phyloP scores from a whole-genome alignment of 768 basidiomycete genomes.

The Candolleomyces eurysporus region DNA sequence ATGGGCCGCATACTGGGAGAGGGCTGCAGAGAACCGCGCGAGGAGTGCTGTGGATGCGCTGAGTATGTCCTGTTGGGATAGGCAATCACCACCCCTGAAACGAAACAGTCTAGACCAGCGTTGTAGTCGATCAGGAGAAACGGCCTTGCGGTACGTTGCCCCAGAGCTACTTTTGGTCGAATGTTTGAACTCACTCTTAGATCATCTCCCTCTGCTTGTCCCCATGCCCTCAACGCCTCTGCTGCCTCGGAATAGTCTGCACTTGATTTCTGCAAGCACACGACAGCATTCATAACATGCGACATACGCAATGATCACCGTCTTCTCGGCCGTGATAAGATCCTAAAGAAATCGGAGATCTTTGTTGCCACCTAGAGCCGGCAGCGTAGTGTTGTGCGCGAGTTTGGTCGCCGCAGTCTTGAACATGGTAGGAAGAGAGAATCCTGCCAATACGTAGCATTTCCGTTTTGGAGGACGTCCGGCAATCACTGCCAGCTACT shows the following conservation, averaged over 20 bases:
- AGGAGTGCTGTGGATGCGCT: slow-evolving; percentile 69
- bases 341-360: slow-evolving; percentile 84
- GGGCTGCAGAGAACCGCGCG: slow-evolving; percentile 61
- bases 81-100: background rate
- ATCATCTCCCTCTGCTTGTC: slow-evolving; percentile 79
- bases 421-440: slow-evolving; percentile 53
- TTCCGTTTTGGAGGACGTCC: background rate
- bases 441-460: background rate
- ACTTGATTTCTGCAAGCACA: slow-evolving; percentile 56
- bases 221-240: slow-evolving; percentile 73
- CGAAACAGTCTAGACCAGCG: no score
- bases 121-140: no score
- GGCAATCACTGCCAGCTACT: background rate
- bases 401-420: slow-evolving; percentile 75
- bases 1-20: slow-evolving; percentile 68
- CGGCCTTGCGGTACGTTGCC: no score
- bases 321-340: slow-evolving; percentile 86
- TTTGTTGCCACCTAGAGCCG: slow-evolving; percentile 65
- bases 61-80: slow-evolving; percentile 66
- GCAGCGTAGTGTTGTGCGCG: slow-evolving; percentile 86
- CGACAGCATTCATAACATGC: background rate
- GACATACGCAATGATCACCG: slow-evolving; percentile 67
- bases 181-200: slow-evolving; percentile 52
- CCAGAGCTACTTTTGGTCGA: background rate
- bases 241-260: slow-evolving; percentile 65